Evolutionary conservation across 2,329 filamentous ascomycete species (phyloP).

Genomic region (Alternaria brassicae): DNA sequence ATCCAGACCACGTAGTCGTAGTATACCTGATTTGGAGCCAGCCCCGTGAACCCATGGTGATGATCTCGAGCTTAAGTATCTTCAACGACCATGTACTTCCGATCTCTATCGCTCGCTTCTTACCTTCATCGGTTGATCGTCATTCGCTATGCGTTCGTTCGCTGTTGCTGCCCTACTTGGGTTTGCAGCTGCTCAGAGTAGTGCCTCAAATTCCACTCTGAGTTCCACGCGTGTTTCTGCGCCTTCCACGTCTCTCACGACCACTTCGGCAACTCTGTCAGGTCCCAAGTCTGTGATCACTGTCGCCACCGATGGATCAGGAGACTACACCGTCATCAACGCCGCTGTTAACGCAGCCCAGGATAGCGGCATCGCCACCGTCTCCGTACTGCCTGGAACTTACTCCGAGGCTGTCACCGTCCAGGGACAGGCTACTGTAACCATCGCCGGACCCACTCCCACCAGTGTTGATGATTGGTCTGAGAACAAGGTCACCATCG

Average conservation of each 20-base stretch:
- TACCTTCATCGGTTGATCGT: constrained; percentile 5
- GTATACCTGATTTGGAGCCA: constrained; percentile 8
- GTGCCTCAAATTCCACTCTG: constrained; percentile 10
- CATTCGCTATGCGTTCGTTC: constrained; percentile 23
- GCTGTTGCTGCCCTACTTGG: constrained; percentile 18
- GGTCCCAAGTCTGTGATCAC: constrained; percentile 46
- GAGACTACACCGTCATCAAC: constrained; percentile 56
- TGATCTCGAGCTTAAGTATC: constrained; percentile 14
- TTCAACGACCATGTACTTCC: constrained; percentile 6
- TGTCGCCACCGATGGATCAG: constrained; percentile 55
- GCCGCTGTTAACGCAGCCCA: constrained; percentile 56
- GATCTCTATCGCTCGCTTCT: background rate
- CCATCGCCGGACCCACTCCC: constrained; percentile 48
- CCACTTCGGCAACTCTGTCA: constrained; percentile 11
- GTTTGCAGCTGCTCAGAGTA: constrained; percentile 25
- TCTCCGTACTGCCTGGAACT: constrained; percentile 55
- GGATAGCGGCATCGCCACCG: constrained; percentile 52
- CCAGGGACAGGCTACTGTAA: constrained; percentile 52
- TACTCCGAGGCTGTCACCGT: constrained; percentile 55
- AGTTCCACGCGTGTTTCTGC: constrained; percentile 1
- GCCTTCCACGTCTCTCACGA: background rate
- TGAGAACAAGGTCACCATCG: constrained; percentile 51
- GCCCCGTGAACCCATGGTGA: constrained; percentile 12
- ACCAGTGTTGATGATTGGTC: constrained; percentile 41
- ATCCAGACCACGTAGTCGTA: constrained; percentile 7